Evolutionary conservation across 352 stramenopile species (phyloP).

Genomic region (Phytophthora agathidicida): DNA sequence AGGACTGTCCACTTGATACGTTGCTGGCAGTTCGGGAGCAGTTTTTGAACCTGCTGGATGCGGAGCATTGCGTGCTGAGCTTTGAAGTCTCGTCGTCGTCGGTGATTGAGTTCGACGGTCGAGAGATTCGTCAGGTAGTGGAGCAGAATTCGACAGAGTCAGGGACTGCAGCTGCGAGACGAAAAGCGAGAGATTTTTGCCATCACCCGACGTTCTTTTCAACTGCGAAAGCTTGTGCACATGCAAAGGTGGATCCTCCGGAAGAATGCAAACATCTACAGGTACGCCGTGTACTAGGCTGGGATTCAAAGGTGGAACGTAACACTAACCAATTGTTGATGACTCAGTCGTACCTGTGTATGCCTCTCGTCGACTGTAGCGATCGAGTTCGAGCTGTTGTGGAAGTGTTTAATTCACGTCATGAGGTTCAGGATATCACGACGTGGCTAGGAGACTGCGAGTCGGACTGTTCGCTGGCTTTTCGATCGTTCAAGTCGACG

Average conservation of each 20-base stretch:
- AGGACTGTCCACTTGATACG: conserved; percentile 17
- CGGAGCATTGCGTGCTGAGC: conserved; percentile 65
- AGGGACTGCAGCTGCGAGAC: conserved; percentile 25
- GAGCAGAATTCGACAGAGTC: conserved; percentile 34
- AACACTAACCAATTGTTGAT: conserved; percentile 1
- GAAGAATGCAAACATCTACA: conserved; percentile 49
- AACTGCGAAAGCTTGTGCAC: conserved; percentile 23
- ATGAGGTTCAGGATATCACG: conserved; percentile 43
- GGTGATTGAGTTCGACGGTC: conserved; percentile 68
- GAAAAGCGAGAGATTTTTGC: conserved; percentile 6
- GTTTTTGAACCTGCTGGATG: conserved; percentile 65
- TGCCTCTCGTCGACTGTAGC: conserved; percentile 67
- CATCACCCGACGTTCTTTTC: conserved; percentile 46
- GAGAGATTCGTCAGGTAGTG: conserved; percentile 45
- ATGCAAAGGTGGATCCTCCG: conserved; percentile 28
- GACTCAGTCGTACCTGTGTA: conserved; percentile 65
- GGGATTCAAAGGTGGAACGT: neutral
- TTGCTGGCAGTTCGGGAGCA: conserved; percentile 51
- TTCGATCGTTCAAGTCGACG: conserved; percentile 16
- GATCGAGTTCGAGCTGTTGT: conserved; percentile 60
- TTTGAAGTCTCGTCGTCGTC: conserved; percentile 44
- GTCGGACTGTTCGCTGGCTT: conserved; percentile 16
- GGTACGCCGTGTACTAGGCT: conserved; percentile 15
- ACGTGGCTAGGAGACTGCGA: conserved; percentile 50
- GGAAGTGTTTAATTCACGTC: conserved; percentile 73